A percentile compares a stretch with the other conserved stretches of the same genome.
Evolutionary conservation across 2,329 filamentous ascomycete species (phyloP).

Genomic region (Fusarium pseudoanthophilum): DNA sequence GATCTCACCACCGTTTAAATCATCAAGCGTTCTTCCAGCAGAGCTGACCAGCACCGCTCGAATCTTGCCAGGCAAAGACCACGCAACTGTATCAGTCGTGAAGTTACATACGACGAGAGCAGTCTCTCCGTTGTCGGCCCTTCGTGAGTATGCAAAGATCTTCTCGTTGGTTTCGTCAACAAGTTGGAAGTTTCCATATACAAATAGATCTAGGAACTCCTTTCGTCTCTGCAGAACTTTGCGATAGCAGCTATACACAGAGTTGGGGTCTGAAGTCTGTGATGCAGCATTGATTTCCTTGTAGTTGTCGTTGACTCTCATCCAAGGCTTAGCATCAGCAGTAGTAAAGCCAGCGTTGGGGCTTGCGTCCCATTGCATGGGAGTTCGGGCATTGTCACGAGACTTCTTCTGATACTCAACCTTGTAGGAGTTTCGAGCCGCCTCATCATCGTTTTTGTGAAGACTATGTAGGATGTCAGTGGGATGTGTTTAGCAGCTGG

Average conservation of each 20-base stretch:
- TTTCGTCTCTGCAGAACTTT: constrained; percentile 69
- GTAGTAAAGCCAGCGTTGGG: constrained; percentile 73
- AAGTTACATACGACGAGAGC: constrained; percentile 56
- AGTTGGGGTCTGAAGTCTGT: constrained; percentile 60
- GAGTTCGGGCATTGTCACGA: constrained; percentile 76
- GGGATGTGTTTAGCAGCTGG: background rate
- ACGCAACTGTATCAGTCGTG: constrained; percentile 46
- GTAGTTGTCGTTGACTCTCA: constrained; percentile 74
- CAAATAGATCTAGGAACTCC: constrained; percentile 68
- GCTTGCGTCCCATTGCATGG: constrained; percentile 75
- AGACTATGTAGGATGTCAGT: constrained; percentile 42
- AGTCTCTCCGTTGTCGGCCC: constrained; percentile 44
- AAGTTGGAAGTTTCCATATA: constrained; percentile 69
- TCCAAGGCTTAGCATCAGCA: constrained; percentile 68
- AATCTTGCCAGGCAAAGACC: constrained; percentile 45
- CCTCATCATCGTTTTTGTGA: constrained; percentile 53
- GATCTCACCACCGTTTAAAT: constrained; percentile 44
- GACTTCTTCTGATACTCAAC: constrained; percentile 67
- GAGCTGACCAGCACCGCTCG: constrained; percentile 51
- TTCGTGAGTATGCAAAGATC: constrained; percentile 54
- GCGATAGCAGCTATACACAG: constrained; percentile 71
- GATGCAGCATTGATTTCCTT: constrained; percentile 68
- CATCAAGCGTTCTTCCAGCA: constrained; percentile 43
- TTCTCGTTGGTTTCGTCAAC: constrained; percentile 51
- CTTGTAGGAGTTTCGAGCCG: constrained; percentile 51